Conservation (phyloP, 2,329 filamentous ascomycete species). For the Pseudogymnoascus sp. region DNA sequence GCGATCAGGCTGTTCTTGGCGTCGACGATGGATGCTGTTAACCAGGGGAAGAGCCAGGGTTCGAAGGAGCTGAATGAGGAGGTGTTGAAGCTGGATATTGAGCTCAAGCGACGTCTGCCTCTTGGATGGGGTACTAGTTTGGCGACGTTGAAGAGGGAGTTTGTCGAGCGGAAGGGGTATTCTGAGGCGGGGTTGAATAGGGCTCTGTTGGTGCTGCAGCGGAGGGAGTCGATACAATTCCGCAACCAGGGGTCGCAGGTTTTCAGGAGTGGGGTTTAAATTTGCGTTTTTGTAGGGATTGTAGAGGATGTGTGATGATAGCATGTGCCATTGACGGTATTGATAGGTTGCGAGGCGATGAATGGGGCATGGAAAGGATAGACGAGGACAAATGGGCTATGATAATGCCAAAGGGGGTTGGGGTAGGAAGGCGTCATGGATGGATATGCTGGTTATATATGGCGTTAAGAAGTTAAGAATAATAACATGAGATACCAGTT, state of each 20-base stretch:
- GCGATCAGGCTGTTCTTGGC: constrained; percentile 95
- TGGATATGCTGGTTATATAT: background rate
- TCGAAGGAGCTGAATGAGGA: constrained; percentile 89
- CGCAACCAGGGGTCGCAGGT: constrained; percentile 69
- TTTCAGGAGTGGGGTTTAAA: constrained; percentile 61
- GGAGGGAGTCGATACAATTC: constrained; percentile 80
- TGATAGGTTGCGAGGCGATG: background rate
- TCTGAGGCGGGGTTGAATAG: constrained; percentile 79
- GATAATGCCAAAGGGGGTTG: background rate
- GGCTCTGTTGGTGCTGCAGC: constrained; percentile 76
- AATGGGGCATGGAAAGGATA: background rate
- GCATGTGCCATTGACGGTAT: background rate
- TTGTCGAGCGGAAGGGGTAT: constrained; percentile 87
- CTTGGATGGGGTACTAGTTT: constrained; percentile 95
- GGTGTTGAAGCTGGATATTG: constrained; percentile 76
- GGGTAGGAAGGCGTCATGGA: background rate
- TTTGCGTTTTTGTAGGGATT: background rate
- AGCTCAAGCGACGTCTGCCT: constrained; percentile 77
- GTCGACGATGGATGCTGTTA: constrained; percentile 95
- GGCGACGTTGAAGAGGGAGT: constrained; percentile 77
- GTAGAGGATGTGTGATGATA: constrained; percentile 1
- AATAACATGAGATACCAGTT: background rate
- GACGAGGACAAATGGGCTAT: background rate
- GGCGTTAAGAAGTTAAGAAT: background rate
- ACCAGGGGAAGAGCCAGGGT: constrained; percentile 75